Evolutionary conservation across 1,284 basidiomycete species (phyloP).

Genomic region (Tranzscheliella williamsii): DNA sequence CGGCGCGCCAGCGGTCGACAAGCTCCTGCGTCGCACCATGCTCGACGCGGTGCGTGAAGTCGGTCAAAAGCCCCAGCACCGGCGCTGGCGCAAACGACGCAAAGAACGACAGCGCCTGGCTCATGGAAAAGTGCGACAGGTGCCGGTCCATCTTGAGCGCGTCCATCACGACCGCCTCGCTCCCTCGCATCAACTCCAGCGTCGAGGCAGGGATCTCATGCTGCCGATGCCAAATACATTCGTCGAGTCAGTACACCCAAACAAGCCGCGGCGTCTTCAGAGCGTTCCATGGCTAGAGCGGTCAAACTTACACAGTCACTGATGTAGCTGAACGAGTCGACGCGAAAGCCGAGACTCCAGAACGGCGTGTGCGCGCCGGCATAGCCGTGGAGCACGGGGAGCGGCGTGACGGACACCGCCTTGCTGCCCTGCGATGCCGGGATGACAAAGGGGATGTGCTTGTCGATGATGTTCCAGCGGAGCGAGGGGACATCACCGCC

Average conservation of each 20-base stretch:
- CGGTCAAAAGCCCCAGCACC: constrained; percentile 46
- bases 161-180: constrained; percentile 48
- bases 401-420: constrained; percentile 27
- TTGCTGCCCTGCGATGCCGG: constrained; percentile 12
- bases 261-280: too few species aligned
- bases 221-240: too few species aligned
- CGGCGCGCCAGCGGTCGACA: constrained; percentile 21
- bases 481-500: constrained; percentile 54
- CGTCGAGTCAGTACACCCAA: too few species aligned
- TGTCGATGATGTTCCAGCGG: constrained; percentile 54
- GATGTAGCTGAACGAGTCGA: constrained; percentile 54
- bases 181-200: constrained; percentile 31
- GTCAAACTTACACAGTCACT: constrained; percentile 41
- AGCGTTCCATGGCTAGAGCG: too few species aligned
- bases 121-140: constrained; percentile 50
- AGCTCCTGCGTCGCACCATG: constrained; percentile 38
- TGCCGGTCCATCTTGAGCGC: constrained; percentile 53
- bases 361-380: constrained; percentile 36
- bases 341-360: constrained; percentile 51
- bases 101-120: constrained; percentile 45
- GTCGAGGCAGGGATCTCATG: constrained; percentile 44
- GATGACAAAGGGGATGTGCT: constrained; percentile 21
- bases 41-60: constrained; percentile 53
- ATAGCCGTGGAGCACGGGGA: constrained; percentile 52
- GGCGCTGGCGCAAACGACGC: constrained; percentile 20